These are phyloP conservation scores for Casuarina cunninghamiana DNA, from an alignment of 306 rosid genomes.

Conservation along the genomic window DNA sequence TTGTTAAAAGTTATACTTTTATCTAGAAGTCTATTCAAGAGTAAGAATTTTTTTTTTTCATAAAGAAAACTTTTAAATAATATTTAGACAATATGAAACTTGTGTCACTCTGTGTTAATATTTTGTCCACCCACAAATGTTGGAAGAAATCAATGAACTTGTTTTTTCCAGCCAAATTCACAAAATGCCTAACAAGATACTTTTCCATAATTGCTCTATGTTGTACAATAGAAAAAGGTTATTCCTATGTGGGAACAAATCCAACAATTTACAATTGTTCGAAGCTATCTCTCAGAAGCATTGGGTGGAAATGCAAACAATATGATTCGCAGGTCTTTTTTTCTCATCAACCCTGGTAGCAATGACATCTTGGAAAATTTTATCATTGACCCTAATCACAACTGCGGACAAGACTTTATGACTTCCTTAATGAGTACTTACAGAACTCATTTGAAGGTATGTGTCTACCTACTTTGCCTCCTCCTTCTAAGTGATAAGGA, in stretches of 20 bases:
- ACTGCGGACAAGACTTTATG: neutral
- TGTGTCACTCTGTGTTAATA: no score
- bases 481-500: neutral
- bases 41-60: no score
- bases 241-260: conserved; percentile 19
- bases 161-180: no score
- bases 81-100: no score
- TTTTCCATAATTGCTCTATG: neutral
- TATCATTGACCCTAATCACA: neutral
- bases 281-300: neutral
- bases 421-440: conserved; percentile 13
- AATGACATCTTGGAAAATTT: conserved; percentile 28
- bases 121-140: no score
- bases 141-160: no score
- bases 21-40: no score
- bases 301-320: conserved; percentile 4
- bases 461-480: neutral
- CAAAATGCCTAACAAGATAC: no score
- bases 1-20: no score
- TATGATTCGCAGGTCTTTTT: conserved; percentile 23
- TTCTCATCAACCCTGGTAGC: conserved; percentile 31
- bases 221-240: conserved; percentile 9
- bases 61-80: no score
- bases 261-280: conserved; percentile 15
- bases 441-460: conserved; percentile 17